Base-by-base conservation (phyloP, 352 stramenopile species). In the Pythium coloratum region DNA sequence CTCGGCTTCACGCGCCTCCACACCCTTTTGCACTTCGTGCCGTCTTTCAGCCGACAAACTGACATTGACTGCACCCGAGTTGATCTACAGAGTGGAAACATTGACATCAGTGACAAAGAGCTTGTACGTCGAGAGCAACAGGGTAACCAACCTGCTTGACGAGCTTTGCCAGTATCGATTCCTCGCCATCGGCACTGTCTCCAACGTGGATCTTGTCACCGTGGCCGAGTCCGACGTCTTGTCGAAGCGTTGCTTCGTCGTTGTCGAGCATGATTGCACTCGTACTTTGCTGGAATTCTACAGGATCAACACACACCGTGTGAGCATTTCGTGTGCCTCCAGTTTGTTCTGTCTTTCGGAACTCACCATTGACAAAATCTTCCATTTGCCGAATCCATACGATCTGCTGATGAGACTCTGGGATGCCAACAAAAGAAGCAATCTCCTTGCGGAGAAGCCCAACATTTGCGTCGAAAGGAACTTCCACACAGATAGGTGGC, bases 201-300 rank as follows among this genome's bases (percentile, higher is more conserved):
- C 93, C 86, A 33, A 96, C 84, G 57, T 96, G 87, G 64, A 96
- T 93, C 70, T 96, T 96, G 67, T 96, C 88, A 75, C 88, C 88
- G 65, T 96, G 87, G 49, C 78, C 80, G 32, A 96, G 83, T 1
- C 88, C 88, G 66, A 96, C 87, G 47, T 94, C 86, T 71, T 84
- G 86, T 67, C 86, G 76, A n/a, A 96, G 79, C 12, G 65, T 73
- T n/a, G 82, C 83, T 20, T 80, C 73, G 57, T 92, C 81, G 49
- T 90, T 71, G 53, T 89, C 80, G 24, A 96, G 72, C 69, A 90
- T 77, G 8, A 93, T 76, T 12, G 86, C 86, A 6, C 78, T 88
- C 9, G 85, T 90, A 47, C 82, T 76, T 55, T 71, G 63, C 55
- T 92, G 80, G 32, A 86, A 87, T 26, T 91, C 86, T 96, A 47